Conservation (phyloP, 148 eudicot species). For the Camellia granthamiana region DNA sequence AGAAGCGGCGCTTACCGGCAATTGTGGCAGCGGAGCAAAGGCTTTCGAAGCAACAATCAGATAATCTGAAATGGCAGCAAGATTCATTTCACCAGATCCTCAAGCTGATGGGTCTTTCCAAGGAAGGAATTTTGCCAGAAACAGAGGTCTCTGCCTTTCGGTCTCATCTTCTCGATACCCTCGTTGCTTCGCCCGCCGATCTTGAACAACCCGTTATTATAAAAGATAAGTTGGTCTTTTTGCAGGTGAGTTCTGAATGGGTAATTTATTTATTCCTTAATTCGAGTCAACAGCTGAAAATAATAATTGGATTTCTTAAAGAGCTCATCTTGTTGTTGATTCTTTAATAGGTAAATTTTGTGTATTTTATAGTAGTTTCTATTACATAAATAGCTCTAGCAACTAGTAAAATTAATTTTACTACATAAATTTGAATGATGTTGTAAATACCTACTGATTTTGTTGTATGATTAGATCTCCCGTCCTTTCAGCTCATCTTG, state of each 20-base stretch:
- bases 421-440: background rate
- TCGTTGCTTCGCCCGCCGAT: constrained; percentile 47
- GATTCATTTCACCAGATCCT: constrained; percentile 80
- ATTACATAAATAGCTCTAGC: background rate
- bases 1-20: constrained; percentile 54
- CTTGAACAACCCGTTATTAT: constrained; percentile 56
- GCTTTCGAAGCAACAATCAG: constrained; percentile 70
- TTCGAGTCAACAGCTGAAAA: background rate
- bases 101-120: constrained; percentile 75
- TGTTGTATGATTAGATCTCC: background rate
- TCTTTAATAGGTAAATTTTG: background rate
- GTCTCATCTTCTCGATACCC: constrained; percentile 61
- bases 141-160: constrained; percentile 58
- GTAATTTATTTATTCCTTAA: background rate
- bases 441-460: background rate
- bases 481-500: background rate
- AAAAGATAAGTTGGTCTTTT: constrained; percentile 76
- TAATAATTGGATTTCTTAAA: background rate
- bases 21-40: constrained; percentile 68
- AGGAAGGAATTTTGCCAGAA: constrained; percentile 69
- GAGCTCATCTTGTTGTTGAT: background rate
- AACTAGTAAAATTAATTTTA: background rate
- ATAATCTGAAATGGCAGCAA: constrained; percentile 93
- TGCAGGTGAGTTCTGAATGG: constrained; percentile 48
- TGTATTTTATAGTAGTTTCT: background rate